Evolutionary conservation across 306 rosid species (phyloP).

Genomic region (Canavalia gladiata): DNA sequence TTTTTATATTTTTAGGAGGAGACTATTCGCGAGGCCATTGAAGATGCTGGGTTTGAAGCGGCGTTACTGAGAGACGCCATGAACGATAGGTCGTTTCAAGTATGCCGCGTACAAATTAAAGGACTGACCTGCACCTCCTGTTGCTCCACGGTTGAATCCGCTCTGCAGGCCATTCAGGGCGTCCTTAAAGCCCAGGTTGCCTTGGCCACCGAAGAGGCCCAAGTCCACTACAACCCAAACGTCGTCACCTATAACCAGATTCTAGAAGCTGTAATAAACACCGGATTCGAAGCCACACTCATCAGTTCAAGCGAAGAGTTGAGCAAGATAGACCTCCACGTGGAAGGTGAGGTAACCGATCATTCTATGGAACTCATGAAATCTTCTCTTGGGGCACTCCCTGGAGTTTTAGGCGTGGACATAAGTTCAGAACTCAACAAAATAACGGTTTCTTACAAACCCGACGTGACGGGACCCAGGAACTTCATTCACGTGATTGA

Average conservation of each 20-base stretch:
- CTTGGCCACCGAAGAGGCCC: conserved; percentile 82
- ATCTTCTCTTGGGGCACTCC: conserved; percentile 64
- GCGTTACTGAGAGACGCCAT: conserved; percentile 49
- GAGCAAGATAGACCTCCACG: conserved; percentile 72
- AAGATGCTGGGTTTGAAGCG: conserved; percentile 82
- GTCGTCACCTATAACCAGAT: conserved; percentile 57
- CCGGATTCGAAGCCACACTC: conserved; percentile 73
- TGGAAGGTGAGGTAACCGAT: conserved; percentile 58
- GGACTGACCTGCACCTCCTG: conserved; percentile 95
- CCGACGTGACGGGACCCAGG: conserved; percentile 78
- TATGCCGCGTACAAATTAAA: conserved; percentile 67
- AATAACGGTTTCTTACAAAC: conserved; percentile 71
- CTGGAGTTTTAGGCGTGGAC: conserved; percentile 62
- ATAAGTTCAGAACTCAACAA: conserved; percentile 49
- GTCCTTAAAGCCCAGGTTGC: conserved; percentile 74
- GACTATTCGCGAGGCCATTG: conserved; percentile 72
- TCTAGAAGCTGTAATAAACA: conserved; percentile 56
- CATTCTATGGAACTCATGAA: conserved; percentile 46
- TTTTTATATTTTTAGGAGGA: conserved; percentile 59
- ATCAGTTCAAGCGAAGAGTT: conserved; percentile 70
- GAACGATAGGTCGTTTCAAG: conserved; percentile 58
- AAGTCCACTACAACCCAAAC: conserved; percentile 72
- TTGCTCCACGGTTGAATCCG: conserved; percentile 77
- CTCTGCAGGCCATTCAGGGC: conserved; percentile 61
- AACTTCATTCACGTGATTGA: conserved; percentile 64